Evolutionary conservation across 176 grass and related monocot species (phyloP), one percentile per base, ranked within the genome.

Genomic region (Panicum miliaceum): DNA sequence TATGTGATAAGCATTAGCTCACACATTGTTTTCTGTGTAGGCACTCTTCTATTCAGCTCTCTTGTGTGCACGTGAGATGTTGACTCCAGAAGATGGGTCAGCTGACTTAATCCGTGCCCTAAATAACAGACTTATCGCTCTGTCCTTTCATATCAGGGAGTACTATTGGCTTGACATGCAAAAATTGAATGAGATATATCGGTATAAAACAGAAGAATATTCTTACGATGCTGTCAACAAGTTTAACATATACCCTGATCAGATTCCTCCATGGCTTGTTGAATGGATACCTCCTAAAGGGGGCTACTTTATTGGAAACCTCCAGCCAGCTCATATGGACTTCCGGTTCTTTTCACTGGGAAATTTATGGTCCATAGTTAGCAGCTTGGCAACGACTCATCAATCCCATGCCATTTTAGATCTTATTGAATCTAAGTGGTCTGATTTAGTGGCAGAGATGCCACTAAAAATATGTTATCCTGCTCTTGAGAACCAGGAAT

Each of bases 181-280:
- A 64, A 97, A 97, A 72, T 84, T 97, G 62, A 97, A 97, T 59
- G 94, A 94, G 83, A 97, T 97, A 72, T 97, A 97, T 79, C 85
- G 94, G n/a, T 97, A 97, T 62, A 97, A 94, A 87, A 92, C 90
- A 42, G 94, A 97, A 77, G 94, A 94, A 68, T 97, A 97, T 86
- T 97, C 94, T 27, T 94, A 90, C 71, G 92, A 97, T 73, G 94
- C 92, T 59, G 88, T 97, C 40, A 97, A 97, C 79, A 97, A 97
- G 68, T 97, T 97, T 22, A 97, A 97, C 80, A 97, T 97, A 79
- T 97, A 97, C 43, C 92, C 92, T n/a, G 94, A 97, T 88, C 94
- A 97, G 85, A 67, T 97, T 52, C 45, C 88, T 80, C 83, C 90
- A 37, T 97, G 94, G 92, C 86, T 97, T 81, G 94, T 90, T n/a